Evolutionary conservation across 768 basidiomycete species (phyloP).

Genomic region (Russula sp.): DNA sequence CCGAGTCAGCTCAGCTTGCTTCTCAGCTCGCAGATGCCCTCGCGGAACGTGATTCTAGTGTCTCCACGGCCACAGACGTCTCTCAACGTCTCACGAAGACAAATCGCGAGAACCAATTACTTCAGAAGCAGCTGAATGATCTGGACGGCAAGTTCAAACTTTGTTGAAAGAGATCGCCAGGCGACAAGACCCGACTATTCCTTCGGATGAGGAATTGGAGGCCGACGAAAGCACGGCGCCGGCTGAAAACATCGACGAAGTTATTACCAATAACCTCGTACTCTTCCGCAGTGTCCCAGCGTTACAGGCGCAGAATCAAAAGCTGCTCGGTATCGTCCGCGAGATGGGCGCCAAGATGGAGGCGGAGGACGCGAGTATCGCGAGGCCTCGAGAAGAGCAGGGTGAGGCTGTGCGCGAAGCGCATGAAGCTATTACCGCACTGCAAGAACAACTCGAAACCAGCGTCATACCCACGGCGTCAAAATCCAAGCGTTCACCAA

Average conservation of each 20-base stretch:
- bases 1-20: constrained; percentile 77
- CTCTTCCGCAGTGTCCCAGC: constrained; percentile 75
- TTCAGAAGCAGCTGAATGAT: constrained; percentile 30
- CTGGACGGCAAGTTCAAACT: constrained; percentile 64
- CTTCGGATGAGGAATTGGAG: constrained; percentile 59
- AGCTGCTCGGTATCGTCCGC: constrained; percentile 76
- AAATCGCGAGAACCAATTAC: constrained; percentile 26
- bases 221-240: constrained; percentile 44
- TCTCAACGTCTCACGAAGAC: constrained; percentile 34
- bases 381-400: constrained; percentile 70
- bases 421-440: constrained; percentile 76
- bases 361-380: constrained; percentile 69
- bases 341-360: constrained; percentile 86
- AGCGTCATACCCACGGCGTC: constrained; percentile 67
- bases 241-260: constrained; percentile 61
- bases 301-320: constrained; percentile 91
- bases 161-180: constrained; percentile 78
- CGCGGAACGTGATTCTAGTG: constrained; percentile 67
- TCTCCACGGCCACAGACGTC: constrained; percentile 53
- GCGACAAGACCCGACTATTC: constrained; percentile 80
- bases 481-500: constrained; percentile 78
- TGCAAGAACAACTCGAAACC: constrained; percentile 76
- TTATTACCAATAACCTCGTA: constrained; percentile 88
- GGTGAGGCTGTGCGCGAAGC: constrained; percentile 82
- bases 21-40: constrained; percentile 74